phyloP scores from a whole-genome alignment of 495 filamentous ascomycete species.

The Aspergillus sclerotioniger region DNA sequence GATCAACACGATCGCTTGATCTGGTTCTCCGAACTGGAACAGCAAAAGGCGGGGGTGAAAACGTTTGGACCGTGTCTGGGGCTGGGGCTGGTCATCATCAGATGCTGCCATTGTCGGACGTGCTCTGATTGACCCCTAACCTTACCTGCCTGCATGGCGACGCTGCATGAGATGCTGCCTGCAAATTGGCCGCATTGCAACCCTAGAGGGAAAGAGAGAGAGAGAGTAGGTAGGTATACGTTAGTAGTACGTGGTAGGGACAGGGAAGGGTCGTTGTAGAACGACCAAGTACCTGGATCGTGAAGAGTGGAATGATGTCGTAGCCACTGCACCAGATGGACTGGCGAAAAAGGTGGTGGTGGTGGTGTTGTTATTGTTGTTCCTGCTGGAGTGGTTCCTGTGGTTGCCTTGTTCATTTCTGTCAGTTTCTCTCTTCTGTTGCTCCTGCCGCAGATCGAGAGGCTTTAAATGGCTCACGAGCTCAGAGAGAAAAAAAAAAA shows the following conservation, averaged over 20 bases:
- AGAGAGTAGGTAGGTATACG: too few relatives aligned
- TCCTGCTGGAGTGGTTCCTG: background rate
- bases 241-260: background rate
- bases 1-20: constrained; percentile 10
- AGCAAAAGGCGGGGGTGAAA: constrained; percentile 7
- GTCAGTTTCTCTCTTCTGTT: constrained; percentile 11
- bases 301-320: background rate
- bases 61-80: constrained; percentile 7
- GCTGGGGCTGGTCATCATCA: background rate
- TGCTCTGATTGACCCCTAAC: background rate
- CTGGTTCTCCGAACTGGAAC: constrained; percentile 7
- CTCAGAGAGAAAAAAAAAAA: background rate
- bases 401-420: background rate
- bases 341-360: background rate
- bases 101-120: too few relatives aligned
- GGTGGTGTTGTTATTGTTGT: background rate
- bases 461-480: background rate
- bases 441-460: background rate
- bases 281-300: background rate
- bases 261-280: background rate
- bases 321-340: background rate
- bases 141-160: background rate
- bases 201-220: background rate
- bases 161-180: background rate
- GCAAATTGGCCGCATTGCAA: background rate